Base-by-base conservation (phyloP, 768 basidiomycete genomes). In the Mycena venus region DNA sequence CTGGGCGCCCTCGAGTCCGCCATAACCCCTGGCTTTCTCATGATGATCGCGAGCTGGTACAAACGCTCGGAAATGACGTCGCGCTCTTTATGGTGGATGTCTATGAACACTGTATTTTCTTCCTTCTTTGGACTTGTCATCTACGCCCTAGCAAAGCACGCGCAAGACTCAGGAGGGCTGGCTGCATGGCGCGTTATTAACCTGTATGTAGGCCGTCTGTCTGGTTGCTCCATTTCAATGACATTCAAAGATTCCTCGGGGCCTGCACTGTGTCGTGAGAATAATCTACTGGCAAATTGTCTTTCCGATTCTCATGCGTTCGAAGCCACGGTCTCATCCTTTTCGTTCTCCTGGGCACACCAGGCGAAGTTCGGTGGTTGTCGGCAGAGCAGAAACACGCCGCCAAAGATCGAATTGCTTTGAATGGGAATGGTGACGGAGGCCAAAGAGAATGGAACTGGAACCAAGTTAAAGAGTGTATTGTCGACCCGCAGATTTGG, bases 141-240 rank as follows among this genome's bases (percentile, higher is more conserved):
- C 38, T 66, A 65, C 29, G 53, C 64, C 11, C 55, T 72, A 21
- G 71, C 64, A 14, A 72, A 72, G 51, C 64, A 66, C 47, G 58
- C 64, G 40, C 63, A 65, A 47, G 63, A 72, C 56, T 59, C 53
- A 21, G 70, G 63, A 27, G 70, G 63, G 15, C 32, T 72, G n/a
- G 70, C 70, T 32, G 62, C 70, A 21, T 72, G 63, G 63, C 70
- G 63, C 29, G 49, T 60, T 19, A 65, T 72, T 21, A 72, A 72
- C 42, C 34, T 72, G 63, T 65, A 59, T 10, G 53, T 7, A 21
- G 17, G 25, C 21, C 19, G 19, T 47, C 29, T 38, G 21, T 23
- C 19, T 2, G n/a, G 2, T 56, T 36, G 31, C 21, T 21, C 19
- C 32, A 36, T 21, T 51, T 55, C n/a, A 64, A 21, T 55, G 25